These are phyloP conservation scores for Xerocomus brunneocitrinus DNA, from an alignment of 768 basidiomycete genomes.

Conservation along the genomic window DNA sequence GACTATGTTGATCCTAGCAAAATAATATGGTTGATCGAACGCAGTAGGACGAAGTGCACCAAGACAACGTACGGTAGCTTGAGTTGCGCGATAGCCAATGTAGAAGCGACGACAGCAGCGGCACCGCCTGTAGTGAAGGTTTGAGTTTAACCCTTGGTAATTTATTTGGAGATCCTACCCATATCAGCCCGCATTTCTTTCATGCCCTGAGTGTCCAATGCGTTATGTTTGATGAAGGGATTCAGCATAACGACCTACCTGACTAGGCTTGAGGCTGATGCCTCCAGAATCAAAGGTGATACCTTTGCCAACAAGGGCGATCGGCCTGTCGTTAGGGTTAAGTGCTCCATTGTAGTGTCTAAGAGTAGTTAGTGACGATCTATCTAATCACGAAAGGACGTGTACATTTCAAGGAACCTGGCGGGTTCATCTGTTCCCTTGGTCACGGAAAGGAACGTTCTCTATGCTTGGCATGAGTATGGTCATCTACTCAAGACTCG, in stretches of 20 bases:
- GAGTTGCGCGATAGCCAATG: constrained; percentile 76
- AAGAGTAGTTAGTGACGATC: not conserved
- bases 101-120: constrained; percentile 68
- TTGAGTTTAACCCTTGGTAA: not conserved
- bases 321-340: constrained; percentile 50
- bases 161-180: constrained; percentile 44
- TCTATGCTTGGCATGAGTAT: constrained; percentile 33
- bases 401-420: constrained; percentile 81
- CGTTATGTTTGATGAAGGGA: not conserved
- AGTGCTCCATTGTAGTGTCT: constrained; percentile 82
- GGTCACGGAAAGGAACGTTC: constrained; percentile 83
- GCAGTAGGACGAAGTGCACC: not conserved
- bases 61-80: constrained; percentile 59
- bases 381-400: not conserved
- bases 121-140: constrained; percentile 53
- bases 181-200: constrained; percentile 85
- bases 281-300: constrained; percentile 90
- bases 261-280: constrained; percentile 76
- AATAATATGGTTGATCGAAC: not conserved
- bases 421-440: constrained; percentile 79
- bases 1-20: constrained; percentile 65
- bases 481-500: not conserved
- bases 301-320: constrained; percentile 82
- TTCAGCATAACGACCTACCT: constrained; percentile 37
- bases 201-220: constrained; percentile 52